phyloP scores from a whole-genome alignment of 2,329 filamentous ascomycete genomes.

The Botrytis medusae region DNA sequence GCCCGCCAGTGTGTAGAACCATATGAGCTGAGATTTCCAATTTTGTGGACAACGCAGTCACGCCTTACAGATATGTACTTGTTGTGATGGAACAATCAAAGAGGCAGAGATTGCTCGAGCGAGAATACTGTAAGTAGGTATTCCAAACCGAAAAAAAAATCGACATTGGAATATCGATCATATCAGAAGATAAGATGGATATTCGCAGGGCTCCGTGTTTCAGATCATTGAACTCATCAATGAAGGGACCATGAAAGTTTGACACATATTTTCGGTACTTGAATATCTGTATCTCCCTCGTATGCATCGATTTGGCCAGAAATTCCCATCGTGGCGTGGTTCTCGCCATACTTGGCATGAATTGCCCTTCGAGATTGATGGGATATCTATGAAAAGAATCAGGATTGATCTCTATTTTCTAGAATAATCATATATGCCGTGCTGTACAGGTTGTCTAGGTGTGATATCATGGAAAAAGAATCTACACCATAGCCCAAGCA shows the following conservation, averaged over 20 bases:
- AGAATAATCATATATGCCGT: slow-evolving; percentile 34
- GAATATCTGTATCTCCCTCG: slow-evolving; percentile 40
- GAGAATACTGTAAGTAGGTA: slow-evolving; percentile 47
- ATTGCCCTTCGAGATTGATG: slow-evolving; percentile 59
- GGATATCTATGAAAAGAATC: slow-evolving; percentile 62
- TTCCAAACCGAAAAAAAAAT: slow-evolving; percentile 24
- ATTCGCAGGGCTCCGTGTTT: slow-evolving; percentile 25
- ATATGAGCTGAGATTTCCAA: background rate
- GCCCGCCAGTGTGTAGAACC: background rate
- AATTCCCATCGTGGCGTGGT: slow-evolving; percentile 50
- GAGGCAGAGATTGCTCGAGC: slow-evolving; percentile 41
- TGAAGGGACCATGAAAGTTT: slow-evolving; percentile 42
- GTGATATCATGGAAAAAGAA: slow-evolving; percentile 44
- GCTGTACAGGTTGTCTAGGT: background rate
- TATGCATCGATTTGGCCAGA: slow-evolving; percentile 52
- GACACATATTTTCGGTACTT: slow-evolving; percentile 53
- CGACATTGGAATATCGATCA: slow-evolving; percentile 43
- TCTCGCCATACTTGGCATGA: slow-evolving; percentile 52
- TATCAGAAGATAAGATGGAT: slow-evolving; percentile 30
- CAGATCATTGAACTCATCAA: slow-evolving; percentile 43
- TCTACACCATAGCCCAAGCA: slow-evolving; percentile 25
- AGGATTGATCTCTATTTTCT: slow-evolving; percentile 43
- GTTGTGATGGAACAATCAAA: slow-evolving; percentile 32
- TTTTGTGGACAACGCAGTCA: background rate
- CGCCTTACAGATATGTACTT: slow-evolving; percentile 32